These are phyloP conservation scores for Melanomma pulvis-pyrius DNA, from an alignment of 495 filamentous ascomycete genomes.

Conservation along the genomic window DNA sequence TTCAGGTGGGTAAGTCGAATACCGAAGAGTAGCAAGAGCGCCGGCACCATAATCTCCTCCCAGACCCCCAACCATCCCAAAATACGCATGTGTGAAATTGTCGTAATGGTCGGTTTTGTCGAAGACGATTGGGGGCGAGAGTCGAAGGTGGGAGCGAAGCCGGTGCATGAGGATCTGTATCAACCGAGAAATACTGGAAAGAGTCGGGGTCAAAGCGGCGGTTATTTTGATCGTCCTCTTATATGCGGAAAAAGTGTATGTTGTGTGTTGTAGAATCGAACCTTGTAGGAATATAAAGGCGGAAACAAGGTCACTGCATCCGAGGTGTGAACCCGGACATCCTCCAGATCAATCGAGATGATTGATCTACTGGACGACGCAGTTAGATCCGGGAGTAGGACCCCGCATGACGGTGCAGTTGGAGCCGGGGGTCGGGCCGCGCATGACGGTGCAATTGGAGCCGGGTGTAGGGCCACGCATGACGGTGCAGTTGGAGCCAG, in stretches of 20 bases:
- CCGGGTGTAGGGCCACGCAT: background rate
- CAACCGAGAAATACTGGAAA: background rate
- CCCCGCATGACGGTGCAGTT: constrained; percentile 11
- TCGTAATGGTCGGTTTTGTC: too few species aligned
- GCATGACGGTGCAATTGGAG: background rate
- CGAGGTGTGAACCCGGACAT: background rate
- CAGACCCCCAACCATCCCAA: background rate
- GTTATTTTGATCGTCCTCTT: background rate
- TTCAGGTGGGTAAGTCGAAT: background rate
- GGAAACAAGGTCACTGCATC: background rate
- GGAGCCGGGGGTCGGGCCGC: background rate
- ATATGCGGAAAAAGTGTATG: background rate
- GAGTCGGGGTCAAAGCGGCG: background rate
- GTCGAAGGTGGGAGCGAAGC: too few species aligned
- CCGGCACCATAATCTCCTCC: background rate
- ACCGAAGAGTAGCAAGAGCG: background rate
- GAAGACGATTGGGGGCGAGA: too few species aligned
- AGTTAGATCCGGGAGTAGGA: background rate
- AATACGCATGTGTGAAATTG: too few species aligned
- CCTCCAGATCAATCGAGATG: background rate
- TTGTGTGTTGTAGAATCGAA: background rate
- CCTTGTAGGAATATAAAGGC: background rate
- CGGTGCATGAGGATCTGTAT: too few species aligned
- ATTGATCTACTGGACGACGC: constrained; percentile 2
- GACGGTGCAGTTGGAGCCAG: background rate